Evolutionary conservation across 306 rosid genomes (phyloP).

Genomic region (Astragalus membranaceus): DNA sequence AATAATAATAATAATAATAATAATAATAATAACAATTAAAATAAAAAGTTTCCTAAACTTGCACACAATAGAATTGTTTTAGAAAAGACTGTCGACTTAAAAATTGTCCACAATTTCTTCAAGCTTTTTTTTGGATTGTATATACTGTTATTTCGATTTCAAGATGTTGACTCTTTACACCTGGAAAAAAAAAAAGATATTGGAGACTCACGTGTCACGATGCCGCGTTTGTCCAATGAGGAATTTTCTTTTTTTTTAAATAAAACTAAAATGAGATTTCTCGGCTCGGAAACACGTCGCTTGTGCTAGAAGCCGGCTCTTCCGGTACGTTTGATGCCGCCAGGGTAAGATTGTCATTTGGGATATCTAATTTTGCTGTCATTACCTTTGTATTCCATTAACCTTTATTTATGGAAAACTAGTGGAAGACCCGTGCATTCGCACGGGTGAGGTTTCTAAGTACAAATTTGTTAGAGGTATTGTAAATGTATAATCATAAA

Average conservation of each 20-base stretch:
- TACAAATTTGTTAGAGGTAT: too few relatives aligned
- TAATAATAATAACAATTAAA: background rate
- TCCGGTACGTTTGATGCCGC: background rate
- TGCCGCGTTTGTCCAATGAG: constrained; percentile 13
- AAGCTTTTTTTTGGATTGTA: background rate
- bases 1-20: too few relatives aligned
- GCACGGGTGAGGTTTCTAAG: too few relatives aligned
- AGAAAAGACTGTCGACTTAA: background rate
- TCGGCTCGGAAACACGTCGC: background rate
- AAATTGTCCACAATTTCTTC: background rate
- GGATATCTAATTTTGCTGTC: background rate
- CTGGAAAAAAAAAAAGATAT: background rate
- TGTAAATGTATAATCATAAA: too few relatives aligned
- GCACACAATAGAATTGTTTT: background rate
- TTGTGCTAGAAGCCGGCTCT: constrained; percentile 4
- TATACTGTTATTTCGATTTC: background rate
- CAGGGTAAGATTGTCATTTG: constrained; percentile 15
- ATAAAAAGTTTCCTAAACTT: background rate
- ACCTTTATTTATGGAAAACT: too few relatives aligned
- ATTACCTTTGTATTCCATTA: too few relatives aligned
- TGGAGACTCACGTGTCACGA: background rate
- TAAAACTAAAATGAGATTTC: background rate
- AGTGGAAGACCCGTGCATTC: too few relatives aligned
- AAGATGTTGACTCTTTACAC: background rate
- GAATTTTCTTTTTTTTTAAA: background rate